Base-by-base conservation (phyloP, 805 yeast genomes). In the Wickerhamomyces bovis region DNA sequence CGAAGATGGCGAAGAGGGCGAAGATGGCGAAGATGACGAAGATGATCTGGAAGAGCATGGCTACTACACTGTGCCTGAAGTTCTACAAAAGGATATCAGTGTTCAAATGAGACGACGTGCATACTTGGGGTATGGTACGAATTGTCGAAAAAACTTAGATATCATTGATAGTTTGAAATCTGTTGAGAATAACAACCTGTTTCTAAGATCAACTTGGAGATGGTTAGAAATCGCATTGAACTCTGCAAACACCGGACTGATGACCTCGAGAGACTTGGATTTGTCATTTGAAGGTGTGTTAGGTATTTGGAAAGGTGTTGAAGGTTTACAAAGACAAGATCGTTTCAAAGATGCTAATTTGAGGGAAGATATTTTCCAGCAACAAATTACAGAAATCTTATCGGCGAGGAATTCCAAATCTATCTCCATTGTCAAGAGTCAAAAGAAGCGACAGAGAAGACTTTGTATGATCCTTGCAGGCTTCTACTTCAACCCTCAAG, bases 271-370 rank as follows among this genome's bases (percentile, higher is more conserved):
- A 21, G 82, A 78, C 16, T 68, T 88, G 35, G 97, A 92, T 60
- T 72, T 92, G 28, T 90, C 95, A 1, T 89, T 78, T 61, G 83
- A 85, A 53, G 99, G 99, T 7, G 95, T 92, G 3, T 65, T 81
- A 23, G 95, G 96, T 10, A 80, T 92, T 31, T 92, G 98, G 99
- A 81, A 81, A 56, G 90, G 90, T 26, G 73, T 76, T 16, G 76
- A 73, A 5, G 83, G 75, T 1, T 65, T 74, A 20, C 65, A 68
- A 9, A 65, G 73, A 40, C 80, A 80, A 50, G 74, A 73, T 39
- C 67, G 88, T 43, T 72, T 69, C 52, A 43, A 60, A 57, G 43
- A 63, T 13, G 42, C 49, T 15, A 60, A 26, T 50, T 35, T 56
- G 2, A 42, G 39, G 20, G 55, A 48, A n/a, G 56, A 55, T 6